These are phyloP conservation scores for Botrytis sinoallii DNA, from an alignment of 2,329 filamentous ascomycete species.

Conservation along the genomic window DNA sequence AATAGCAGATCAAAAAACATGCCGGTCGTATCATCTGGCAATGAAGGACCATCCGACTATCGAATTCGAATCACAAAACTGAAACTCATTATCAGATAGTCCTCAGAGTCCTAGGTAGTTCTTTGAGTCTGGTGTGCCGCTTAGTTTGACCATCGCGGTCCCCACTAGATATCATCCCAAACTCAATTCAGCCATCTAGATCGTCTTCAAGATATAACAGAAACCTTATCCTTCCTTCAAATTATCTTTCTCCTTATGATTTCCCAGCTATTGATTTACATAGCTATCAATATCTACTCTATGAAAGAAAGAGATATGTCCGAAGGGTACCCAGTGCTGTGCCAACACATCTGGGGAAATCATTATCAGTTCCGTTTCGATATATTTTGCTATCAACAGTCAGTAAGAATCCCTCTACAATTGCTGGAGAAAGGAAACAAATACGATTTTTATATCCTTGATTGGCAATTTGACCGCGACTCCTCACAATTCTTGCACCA, in stretches of 20 bases:
- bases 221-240: not conserved
- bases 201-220: not conserved
- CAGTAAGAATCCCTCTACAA: conserved; percentile 1
- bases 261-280: not conserved
- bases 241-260: not conserved
- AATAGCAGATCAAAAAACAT: not conserved
- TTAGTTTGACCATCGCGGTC: not conserved
- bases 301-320: conserved; percentile 59
- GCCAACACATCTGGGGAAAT: conserved; percentile 74
- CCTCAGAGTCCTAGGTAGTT: not conserved
- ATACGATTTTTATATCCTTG: conserved; percentile 69
- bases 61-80: not conserved
- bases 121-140: not conserved
- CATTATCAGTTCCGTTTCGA: conserved; percentile 73
- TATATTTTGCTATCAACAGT: conserved; percentile 62
- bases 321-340: conserved; percentile 72
- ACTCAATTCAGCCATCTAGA: not conserved
- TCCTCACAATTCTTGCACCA: conserved; percentile 71
- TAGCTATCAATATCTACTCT: conserved; percentile 58
- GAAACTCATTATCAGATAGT: not conserved
- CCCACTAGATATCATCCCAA: not conserved
- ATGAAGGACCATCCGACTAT: not conserved
- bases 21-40: not conserved
- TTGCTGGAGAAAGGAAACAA: conserved; percentile 36
- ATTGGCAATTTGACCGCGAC: conserved; percentile 73